Evolutionary conservation across 805 yeast genomes (phyloP).

Genomic region (Yamadazyma ubonensis): DNA sequence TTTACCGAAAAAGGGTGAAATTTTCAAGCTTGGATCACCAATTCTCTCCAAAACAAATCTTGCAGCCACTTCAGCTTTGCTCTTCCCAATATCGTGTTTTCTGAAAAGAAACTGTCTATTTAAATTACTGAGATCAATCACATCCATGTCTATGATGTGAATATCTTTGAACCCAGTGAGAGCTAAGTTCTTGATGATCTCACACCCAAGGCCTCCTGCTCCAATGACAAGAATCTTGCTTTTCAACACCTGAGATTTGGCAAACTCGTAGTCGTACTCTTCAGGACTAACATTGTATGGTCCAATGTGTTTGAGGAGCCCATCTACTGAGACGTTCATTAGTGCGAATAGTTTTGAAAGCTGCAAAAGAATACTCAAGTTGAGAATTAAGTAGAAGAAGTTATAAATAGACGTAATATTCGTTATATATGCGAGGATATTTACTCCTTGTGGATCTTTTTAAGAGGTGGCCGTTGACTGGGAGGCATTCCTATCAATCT

Average conservation of each 20-base stretch:
- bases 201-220: constrained; percentile 86
- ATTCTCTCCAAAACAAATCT: constrained; percentile 50
- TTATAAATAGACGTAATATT: constrained; percentile 1
- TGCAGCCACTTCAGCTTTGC: constrained; percentile 69
- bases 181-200: constrained; percentile 69
- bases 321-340: constrained; percentile 3
- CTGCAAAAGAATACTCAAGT: background rate
- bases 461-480: constrained; percentile 11
- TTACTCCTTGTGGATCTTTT: constrained; percentile 23
- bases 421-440: background rate
- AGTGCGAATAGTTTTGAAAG: background rate
- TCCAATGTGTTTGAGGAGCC: constrained; percentile 25
- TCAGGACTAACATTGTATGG: constrained; percentile 42
- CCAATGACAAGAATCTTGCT: constrained; percentile 53
- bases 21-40: constrained; percentile 32
- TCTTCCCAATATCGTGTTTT: constrained; percentile 55
- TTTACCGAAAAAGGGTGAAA: constrained; percentile 61
- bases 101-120: constrained; percentile 76
- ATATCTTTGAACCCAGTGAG: constrained; percentile 65
- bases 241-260: constrained; percentile 21
- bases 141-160: constrained; percentile 79
- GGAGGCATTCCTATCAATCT: constrained; percentile 19
- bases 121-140: constrained; percentile 71
- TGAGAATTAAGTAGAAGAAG: background rate
- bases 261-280: constrained; percentile 26